phyloP scores from a whole-genome alignment of 2,329 filamentous ascomycete genomes.

The Verticillium klebahnii region DNA sequence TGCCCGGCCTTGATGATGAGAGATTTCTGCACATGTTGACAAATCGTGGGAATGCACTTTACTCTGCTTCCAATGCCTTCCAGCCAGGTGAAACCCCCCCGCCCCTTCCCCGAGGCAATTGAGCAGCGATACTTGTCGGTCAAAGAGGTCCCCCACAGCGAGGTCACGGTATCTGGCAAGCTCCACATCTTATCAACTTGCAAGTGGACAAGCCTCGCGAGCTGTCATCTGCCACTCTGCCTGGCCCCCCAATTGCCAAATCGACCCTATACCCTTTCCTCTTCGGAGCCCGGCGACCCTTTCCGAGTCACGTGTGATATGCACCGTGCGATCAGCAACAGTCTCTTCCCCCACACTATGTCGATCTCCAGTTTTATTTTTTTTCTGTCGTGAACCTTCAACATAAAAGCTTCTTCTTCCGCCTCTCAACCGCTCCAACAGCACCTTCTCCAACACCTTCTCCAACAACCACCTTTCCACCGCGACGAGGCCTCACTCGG shows the following conservation, averaged over 20 bases:
- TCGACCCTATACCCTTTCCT: not conserved
- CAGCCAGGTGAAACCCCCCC: too few relatives aligned
- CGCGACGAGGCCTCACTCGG: not conserved
- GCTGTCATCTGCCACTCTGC: not conserved
- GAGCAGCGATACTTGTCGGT: too few relatives aligned
- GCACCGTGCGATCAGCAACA: not conserved
- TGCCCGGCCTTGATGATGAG: too few relatives aligned
- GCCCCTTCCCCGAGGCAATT: too few relatives aligned
- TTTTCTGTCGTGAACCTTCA: constrained; percentile 16
- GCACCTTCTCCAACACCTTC: constrained; percentile 1
- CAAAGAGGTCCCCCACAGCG: not conserved
- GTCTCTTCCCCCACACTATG: not conserved
- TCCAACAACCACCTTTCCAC: constrained; percentile 2
- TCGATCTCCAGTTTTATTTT: constrained; percentile 2
- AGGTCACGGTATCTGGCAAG: not conserved
- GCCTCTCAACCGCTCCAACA: constrained; percentile 11
- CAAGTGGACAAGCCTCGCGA: too few relatives aligned
- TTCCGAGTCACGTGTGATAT: not conserved
- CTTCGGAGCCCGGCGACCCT: not conserved
- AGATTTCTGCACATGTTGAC: too few relatives aligned
- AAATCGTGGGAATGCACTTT: too few relatives aligned
- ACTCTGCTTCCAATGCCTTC: too few relatives aligned
- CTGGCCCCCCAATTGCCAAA: not conserved
- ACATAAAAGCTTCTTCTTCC: constrained; percentile 6
- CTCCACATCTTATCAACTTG: not conserved